These are phyloP conservation scores for Colletotrichum cordylinicola DNA, from an alignment of 2,329 filamentous ascomycete genomes.

Conservation along the genomic window DNA sequence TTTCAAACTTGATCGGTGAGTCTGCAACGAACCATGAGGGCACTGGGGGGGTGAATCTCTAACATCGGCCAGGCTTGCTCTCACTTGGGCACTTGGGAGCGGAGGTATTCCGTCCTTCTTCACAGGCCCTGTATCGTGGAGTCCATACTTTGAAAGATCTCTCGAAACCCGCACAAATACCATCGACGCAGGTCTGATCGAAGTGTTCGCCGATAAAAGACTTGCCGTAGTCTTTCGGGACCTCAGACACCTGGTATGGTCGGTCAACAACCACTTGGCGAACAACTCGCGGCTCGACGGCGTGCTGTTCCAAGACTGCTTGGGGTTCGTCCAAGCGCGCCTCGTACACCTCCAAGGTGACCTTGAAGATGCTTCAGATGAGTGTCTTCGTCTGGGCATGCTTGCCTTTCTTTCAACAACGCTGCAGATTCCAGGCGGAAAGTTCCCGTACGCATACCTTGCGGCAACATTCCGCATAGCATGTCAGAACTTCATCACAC, in stretches of 20 bases:
- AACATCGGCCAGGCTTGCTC: not conserved
- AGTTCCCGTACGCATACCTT: not conserved
- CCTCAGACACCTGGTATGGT: not conserved
- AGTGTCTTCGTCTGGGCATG: not conserved
- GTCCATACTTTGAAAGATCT: not conserved
- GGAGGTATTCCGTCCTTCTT: not conserved
- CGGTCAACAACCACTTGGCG: not conserved
- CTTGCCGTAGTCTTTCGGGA: not conserved
- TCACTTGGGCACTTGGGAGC: not conserved
- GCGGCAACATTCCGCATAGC: not conserved
- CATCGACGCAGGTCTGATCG: not conserved
- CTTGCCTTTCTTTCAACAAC: not conserved
- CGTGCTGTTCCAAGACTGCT: not conserved
- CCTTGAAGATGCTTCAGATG: not conserved
- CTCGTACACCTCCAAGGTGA: not conserved
- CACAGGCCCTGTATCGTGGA: not conserved
- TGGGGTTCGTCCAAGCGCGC: not conserved
- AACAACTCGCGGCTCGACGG: not conserved
- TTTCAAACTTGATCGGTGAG: not conserved
- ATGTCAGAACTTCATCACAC: not conserved
- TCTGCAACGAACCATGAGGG: not conserved
- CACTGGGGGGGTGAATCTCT: not conserved
- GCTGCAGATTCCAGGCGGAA: not conserved
- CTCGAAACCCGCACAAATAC: not conserved
- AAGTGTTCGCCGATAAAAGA: not conserved